phyloP scores from a whole-genome alignment of 2,329 filamentous ascomycete genomes.

The Fusarium globosum region DNA sequence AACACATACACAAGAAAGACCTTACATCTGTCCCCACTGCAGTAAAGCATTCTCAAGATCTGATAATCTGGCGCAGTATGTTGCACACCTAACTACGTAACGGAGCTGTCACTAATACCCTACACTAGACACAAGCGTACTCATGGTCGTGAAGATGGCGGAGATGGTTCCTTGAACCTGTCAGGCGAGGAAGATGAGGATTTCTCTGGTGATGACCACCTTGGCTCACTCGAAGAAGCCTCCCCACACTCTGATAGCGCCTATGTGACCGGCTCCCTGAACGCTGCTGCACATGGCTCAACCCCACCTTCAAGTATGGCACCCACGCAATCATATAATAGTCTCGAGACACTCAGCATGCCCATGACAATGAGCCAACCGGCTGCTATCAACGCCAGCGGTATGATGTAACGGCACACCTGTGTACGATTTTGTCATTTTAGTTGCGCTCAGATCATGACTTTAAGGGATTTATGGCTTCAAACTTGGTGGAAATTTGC shows the following conservation, averaged over 20 bases:
- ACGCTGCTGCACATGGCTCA: slow-evolving; percentile 54
- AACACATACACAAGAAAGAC: slow-evolving; percentile 98
- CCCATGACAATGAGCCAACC: slow-evolving; percentile 72
- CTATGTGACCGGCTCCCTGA: slow-evolving; percentile 67
- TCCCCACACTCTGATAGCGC: slow-evolving; percentile 78
- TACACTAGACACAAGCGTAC: slow-evolving; percentile 82
- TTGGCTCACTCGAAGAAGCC: slow-evolving; percentile 82
- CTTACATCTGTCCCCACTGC: slow-evolving; percentile 97
- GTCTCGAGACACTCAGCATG: slow-evolving; percentile 71
- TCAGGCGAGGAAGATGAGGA: slow-evolving; percentile 90
- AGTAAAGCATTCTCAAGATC: slow-evolving; percentile 99
- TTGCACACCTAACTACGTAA: slow-evolving; percentile 49
- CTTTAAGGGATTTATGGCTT: slow-evolving; percentile 45
- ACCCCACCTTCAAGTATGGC: slow-evolving; percentile 38
- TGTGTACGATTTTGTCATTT: slow-evolving; percentile 41
- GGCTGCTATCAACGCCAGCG: slow-evolving; percentile 57
- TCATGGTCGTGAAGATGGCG: slow-evolving; percentile 73
- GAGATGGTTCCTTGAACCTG: slow-evolving; percentile 67
- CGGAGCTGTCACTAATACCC: slow-evolving; percentile 6
- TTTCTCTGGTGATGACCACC: slow-evolving; percentile 82
- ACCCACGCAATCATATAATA: slow-evolving; percentile 61
- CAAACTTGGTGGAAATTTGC: slow-evolving; percentile 39
- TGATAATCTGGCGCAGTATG: slow-evolving; percentile 98
- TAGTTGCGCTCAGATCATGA: slow-evolving; percentile 45
- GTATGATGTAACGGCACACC: slow-evolving; percentile 55